Evolutionary conservation across 148 eudicot species (phyloP), one percentile per base, ranked within the genome.

Genomic region (Heliamphora exappendiculata): DNA sequence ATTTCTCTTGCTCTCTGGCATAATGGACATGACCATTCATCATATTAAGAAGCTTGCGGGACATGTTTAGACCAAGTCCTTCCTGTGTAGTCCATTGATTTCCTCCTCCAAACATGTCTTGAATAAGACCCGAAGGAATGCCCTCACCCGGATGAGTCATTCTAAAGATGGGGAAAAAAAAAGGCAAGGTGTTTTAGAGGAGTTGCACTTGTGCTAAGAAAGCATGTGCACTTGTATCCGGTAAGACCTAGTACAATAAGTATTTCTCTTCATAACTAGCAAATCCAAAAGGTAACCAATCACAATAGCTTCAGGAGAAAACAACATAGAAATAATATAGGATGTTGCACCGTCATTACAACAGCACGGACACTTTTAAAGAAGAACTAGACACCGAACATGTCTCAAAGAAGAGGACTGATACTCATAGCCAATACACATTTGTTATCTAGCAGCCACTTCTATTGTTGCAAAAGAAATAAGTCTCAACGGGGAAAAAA

Each of bases 81-180:
- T 83, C 83, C 13, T 77, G 45, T 2, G 81, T 83, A 14, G 50
- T 28, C 22, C 45, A 62, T 7, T 51, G 66, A 37, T 29, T 75
- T 67, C 36, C 78, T 7, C 36, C 79, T 47, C 65, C 84, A 62
- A 76, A 73, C 82, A 85, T 82, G 14, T 85, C 85, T 70, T 81
- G 73, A 13, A 82, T 67, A 17, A 85, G 44, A 66, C 67, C 59
- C 12, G 55, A 51, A 71, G 88, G 88, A 24, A 82, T 58, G 58
- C 85, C 88, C 31, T 66, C 55, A 8, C 88, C 88, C 3, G 83
- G 84, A 45, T 83, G 86, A 80, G 80, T 37, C 78, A 85, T 77
- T 59, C 88, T 85, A 39, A 80, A 11, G 34, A 47, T 67, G 51
- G 66, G 62, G 9, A 70, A 70, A 41, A 0, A 17, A 36, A 31